A percentile compares a stretch with the other conserved stretches of the same genome.
phyloP scores from a whole-genome alignment of 1,284 basidiomycete species.

The Abortiporus biennis region DNA sequence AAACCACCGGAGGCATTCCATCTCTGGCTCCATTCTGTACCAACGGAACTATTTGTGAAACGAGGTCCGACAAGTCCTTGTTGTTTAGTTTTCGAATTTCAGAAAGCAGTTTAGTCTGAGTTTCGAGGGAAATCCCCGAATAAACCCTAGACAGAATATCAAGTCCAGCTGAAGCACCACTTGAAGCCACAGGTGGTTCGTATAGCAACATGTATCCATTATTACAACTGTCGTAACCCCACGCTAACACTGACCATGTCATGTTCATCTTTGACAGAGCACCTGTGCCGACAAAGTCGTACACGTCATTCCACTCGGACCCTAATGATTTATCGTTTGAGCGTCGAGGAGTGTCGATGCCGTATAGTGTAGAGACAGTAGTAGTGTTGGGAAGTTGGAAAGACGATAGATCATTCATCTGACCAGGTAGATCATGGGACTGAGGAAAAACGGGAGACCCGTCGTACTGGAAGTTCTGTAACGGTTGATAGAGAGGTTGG shows the following conservation, averaged over 20 bases:
- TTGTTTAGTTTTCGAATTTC: too few relatives aligned
- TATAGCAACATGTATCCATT: constrained; percentile 2
- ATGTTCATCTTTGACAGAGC: background rate
- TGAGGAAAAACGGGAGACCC: constrained; percentile 5
- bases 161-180: background rate
- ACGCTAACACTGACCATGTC: constrained; percentile 1
- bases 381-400: background rate
- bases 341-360: constrained; percentile 1
- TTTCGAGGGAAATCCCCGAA: too few relatives aligned
- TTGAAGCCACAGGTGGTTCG: background rate
- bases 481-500: background rate
- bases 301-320: constrained; percentile 1
- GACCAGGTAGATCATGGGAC: background rate
- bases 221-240: constrained; percentile 4
- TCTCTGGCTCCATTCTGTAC: constrained; percentile 2
- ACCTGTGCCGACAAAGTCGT: constrained; percentile 1
- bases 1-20: background rate
- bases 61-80: constrained; percentile 1
- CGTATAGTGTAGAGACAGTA: constrained; percentile 2
- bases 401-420: constrained; percentile 1
- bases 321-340: constrained; percentile 2
- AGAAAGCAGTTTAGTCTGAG: too few relatives aligned
- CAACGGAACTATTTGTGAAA: background rate
- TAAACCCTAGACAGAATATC: too few relatives aligned
- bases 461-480: constrained; percentile 3